Conservation (phyloP, 495 filamentous ascomycete genomes). For the Penicillium ucsense region DNA sequence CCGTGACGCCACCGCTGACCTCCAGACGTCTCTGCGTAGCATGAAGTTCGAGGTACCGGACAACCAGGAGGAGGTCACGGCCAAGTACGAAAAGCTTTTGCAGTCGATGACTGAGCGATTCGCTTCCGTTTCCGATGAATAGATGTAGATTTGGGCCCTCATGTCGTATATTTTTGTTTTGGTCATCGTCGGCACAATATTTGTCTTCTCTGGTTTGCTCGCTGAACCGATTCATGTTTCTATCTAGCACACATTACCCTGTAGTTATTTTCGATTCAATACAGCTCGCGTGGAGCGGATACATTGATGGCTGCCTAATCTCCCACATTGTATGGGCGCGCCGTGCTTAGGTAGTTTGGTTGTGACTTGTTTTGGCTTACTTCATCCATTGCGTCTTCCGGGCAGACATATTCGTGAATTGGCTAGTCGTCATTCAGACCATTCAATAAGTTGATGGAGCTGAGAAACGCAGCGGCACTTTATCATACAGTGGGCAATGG, state of each 20-base stretch:
- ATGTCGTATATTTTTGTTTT: slow-evolving; percentile 3
- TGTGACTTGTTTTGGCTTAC: too few species aligned
- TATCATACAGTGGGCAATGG: too few species aligned
- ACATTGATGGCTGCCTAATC: not conserved
- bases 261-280: slow-evolving; percentile 26
- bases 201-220: slow-evolving; percentile 5
- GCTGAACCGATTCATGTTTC: slow-evolving; percentile 7
- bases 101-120: slow-evolving; percentile 94
- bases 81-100: slow-evolving; percentile 88
- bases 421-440: too few species aligned
- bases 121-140: slow-evolving; percentile 89
- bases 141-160: slow-evolving; percentile 17
- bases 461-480: too few species aligned
- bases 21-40: slow-evolving; percentile 69
- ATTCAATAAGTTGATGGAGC: too few species aligned
- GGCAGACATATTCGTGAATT: too few species aligned
- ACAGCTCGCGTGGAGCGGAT: slow-evolving; percentile 4
- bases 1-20: slow-evolving; percentile 76
- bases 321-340: too few species aligned
- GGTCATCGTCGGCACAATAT: slow-evolving; percentile 1
- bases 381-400: too few species aligned
- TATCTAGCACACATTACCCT: slow-evolving; percentile 32
- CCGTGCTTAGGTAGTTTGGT: too few species aligned
- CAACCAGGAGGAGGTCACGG: slow-evolving; percentile 62
- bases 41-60: slow-evolving; percentile 95